A percentile compares a stretch with the other conserved stretches of the same genome.
phyloP scores from a whole-genome alignment of 768 basidiomycete genomes.

The Rossbeevera mucosa region DNA sequence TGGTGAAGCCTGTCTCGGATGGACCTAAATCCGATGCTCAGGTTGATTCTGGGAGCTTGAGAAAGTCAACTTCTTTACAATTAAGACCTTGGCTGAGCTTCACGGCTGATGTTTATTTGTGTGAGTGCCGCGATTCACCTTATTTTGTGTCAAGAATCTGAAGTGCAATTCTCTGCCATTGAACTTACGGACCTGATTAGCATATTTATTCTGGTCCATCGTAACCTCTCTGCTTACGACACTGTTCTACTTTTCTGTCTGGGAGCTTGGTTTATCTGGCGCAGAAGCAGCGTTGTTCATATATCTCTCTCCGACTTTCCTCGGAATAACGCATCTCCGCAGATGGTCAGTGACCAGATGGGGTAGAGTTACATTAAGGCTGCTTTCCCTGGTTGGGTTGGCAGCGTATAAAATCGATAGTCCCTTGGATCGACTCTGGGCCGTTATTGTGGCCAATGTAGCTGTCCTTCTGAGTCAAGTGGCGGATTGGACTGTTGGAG shows the following conservation, averaged over 20 bases:
- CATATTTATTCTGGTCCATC: constrained; percentile 79
- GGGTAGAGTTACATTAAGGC: constrained; percentile 47
- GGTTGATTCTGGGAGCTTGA: background rate
- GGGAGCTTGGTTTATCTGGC: constrained; percentile 83
- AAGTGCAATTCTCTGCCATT: background rate
- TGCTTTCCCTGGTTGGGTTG: constrained; percentile 48
- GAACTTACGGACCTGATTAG: constrained; percentile 32
- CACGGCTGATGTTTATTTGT: constrained; percentile 49
- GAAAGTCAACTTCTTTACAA: background rate
- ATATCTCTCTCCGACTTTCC: constrained; percentile 63
- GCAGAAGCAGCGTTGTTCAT: constrained; percentile 72
- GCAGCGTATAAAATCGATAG: constrained; percentile 48
- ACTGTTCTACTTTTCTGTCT: constrained; percentile 89
- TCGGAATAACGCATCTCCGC: constrained; percentile 44
- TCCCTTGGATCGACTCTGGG: constrained; percentile 51
- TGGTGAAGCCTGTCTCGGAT: background rate
- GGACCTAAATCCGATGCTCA: background rate
- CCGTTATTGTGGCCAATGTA: constrained; percentile 53
- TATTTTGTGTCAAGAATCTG: background rate
- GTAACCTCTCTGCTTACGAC: constrained; percentile 75
- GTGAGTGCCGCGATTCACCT: constrained; percentile 33
- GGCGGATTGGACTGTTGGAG: constrained; percentile 48
- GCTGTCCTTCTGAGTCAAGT: constrained; percentile 46
- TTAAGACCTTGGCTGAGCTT: constrained; percentile 31
- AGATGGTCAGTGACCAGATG: constrained; percentile 43